Conservation (phyloP, 2,329 filamentous ascomycete species). For the Curvularia verruculosa region DNA sequence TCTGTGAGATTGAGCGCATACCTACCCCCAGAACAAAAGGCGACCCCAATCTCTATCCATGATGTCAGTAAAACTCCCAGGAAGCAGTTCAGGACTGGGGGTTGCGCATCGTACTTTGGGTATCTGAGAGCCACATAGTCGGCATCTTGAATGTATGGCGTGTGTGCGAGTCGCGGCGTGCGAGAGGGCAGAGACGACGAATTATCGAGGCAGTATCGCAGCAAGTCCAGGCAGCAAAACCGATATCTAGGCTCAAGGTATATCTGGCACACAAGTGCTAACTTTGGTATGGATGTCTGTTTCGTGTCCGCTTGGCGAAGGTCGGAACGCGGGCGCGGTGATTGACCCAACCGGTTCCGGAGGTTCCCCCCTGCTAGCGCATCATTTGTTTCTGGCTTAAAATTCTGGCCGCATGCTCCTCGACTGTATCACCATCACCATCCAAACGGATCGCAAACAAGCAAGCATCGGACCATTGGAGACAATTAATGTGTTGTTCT, state of each 20-base stretch:
- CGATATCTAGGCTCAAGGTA: constrained; percentile 8
- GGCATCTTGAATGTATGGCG: constrained; percentile 60
- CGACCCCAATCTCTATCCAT: constrained; percentile 83
- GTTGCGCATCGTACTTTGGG: constrained; percentile 74
- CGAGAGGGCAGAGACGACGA: constrained; percentile 2
- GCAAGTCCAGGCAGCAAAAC: background rate
- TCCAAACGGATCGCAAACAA: background rate
- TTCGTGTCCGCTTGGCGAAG: constrained; percentile 39
- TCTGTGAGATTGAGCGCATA: constrained; percentile 44
- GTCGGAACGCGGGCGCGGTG: constrained; percentile 23
- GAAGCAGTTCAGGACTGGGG: background rate
- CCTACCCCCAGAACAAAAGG: constrained; percentile 97
- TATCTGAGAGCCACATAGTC: constrained; percentile 94
- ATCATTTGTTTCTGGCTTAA: constrained; percentile 21
- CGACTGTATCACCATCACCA: background rate
- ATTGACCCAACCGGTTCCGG: constrained; percentile 14
- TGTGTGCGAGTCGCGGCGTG: constrained; percentile 9
- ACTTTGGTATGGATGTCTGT: constrained; percentile 28
- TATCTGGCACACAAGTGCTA: constrained; percentile 16
- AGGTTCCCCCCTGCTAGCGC: constrained; percentile 34
- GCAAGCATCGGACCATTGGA: background rate
- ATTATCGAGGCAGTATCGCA: background rate
- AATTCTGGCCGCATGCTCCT: constrained; percentile 12
- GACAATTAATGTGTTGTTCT: constrained; percentile 22
- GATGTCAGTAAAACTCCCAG: constrained; percentile 14